Conservation (phyloP, 2,329 filamentous ascomycete genomes). For the Zymoseptoria passerinii region DNA sequence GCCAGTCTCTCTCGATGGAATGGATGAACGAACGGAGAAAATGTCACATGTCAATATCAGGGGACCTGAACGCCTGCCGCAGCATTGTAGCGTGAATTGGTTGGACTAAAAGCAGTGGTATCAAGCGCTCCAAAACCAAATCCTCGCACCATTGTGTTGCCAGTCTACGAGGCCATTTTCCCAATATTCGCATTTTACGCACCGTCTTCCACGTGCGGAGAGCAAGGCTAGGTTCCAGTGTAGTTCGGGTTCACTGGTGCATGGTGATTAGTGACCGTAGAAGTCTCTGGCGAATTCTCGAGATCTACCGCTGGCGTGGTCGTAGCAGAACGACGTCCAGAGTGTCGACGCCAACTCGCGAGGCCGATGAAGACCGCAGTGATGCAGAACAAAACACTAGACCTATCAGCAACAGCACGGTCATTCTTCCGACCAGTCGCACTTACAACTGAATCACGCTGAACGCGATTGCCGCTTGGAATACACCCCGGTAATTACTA, state of each 20-base stretch:
- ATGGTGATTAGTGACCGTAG: background rate
- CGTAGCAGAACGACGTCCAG: background rate
- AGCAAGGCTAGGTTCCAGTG: background rate
- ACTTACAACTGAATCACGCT: background rate
- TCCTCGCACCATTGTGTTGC: background rate
- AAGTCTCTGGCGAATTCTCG: background rate
- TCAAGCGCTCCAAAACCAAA: background rate
- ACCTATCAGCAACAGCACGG: background rate
- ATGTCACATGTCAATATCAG: background rate
- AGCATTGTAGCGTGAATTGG: background rate
- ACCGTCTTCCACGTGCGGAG: background rate
- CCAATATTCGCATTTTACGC: background rate
- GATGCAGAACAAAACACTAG: background rate
- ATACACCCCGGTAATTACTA: background rate
- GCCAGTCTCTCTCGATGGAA: background rate
- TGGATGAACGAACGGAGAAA: too few relatives aligned
- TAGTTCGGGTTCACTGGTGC: background rate
- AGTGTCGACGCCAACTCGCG: background rate
- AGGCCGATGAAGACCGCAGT: background rate
- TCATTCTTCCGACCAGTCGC: background rate
- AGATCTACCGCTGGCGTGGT: background rate
- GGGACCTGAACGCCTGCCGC: background rate
- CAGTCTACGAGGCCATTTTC: background rate
- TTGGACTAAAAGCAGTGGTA: background rate
- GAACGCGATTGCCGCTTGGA: background rate